Evolutionary conservation across 2,329 filamentous ascomycete species (phyloP), one percentile per base, ranked within the genome.

Genomic region (Diplodia seriata): DNA sequence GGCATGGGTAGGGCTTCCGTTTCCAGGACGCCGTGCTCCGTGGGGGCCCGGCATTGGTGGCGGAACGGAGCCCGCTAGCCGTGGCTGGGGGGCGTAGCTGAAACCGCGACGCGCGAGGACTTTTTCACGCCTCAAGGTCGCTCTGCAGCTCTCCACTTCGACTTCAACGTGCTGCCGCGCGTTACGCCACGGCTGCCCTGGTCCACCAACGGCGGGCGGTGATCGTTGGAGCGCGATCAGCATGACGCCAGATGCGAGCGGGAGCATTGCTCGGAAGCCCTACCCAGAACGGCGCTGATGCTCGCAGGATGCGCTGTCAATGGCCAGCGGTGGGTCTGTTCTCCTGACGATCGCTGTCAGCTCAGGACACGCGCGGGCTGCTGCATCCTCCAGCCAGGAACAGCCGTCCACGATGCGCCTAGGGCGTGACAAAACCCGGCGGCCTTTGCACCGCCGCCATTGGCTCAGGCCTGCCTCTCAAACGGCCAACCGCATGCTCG

Each of bases 401-500:
- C 43, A 7, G 20, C 59, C 29, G 59, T 23, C 47, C 59, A 63
- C 51, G 59, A 63, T 63, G 59, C 14, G 51, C 23, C 23, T 23
- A 23, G 23, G 23, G 23, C 59, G 31, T 20, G 15, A 55, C 15
- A 31, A 31, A 33, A 31, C 29, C 26, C 29, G 11, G 8, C 57
- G 40, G 57, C 31, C 57, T 61, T 49, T 50, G 40, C 26, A 31
- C 57, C 59, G 47, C 59, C 59, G 43, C 59, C 20, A 51, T 50
- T 51, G 59, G 59, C 31, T 47, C 26, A 40, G 26, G 3, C 11
- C 55, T 15, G 20, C 1, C 57, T 11, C 12, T 23, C 26, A 31
- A 49, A 23, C 57, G 23, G 57, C 57, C 57, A 62, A 62, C 57
- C 18, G 40, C 59, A 51, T 51, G 59, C 43, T 43, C 47, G 59